Conservation (phyloP, 2,329 filamentous ascomycete genomes). For the Periconia sp. region DNA sequence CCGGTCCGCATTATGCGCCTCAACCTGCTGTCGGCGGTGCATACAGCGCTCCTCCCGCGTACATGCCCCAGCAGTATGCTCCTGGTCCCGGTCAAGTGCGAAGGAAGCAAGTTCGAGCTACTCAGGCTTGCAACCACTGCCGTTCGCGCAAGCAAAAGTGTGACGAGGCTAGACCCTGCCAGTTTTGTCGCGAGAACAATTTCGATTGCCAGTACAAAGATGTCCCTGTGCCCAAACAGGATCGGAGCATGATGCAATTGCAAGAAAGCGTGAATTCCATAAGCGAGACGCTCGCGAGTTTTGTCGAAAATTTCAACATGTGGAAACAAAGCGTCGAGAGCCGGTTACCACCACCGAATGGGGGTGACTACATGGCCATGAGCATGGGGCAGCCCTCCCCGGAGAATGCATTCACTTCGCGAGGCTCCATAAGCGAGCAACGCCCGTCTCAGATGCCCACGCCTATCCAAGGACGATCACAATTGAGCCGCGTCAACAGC, state of each 20-base stretch:
- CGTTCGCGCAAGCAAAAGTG: conserved; percentile 46
- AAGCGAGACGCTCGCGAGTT: conserved; percentile 30
- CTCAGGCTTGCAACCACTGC: conserved; percentile 66
- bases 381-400: conserved; percentile 32
- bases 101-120: conserved; percentile 42
- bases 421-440: conserved; percentile 24
- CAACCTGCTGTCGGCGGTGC: conserved; percentile 19
- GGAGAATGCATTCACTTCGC: conserved; percentile 25
- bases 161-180: conserved; percentile 43
- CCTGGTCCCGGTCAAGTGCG: conserved; percentile 20
- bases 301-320: conserved; percentile 34
- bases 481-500: conserved; percentile 30
- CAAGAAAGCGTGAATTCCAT: conserved; percentile 47
- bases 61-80: conserved; percentile 30
- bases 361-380: conserved; percentile 11
- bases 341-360: conserved; percentile 22
- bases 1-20: conserved; percentile 33
- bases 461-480: conserved; percentile 28
- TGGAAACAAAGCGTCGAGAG: conserved; percentile 37
- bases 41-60: conserved; percentile 29
- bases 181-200: conserved; percentile 80
- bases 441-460: conserved; percentile 31
- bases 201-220: conserved; percentile 87
- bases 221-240: conserved; percentile 78
- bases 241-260: conserved; percentile 55